Conservation (phyloP, 176 grass and related monocot genomes). For the Hordeum vulgare region DNA sequence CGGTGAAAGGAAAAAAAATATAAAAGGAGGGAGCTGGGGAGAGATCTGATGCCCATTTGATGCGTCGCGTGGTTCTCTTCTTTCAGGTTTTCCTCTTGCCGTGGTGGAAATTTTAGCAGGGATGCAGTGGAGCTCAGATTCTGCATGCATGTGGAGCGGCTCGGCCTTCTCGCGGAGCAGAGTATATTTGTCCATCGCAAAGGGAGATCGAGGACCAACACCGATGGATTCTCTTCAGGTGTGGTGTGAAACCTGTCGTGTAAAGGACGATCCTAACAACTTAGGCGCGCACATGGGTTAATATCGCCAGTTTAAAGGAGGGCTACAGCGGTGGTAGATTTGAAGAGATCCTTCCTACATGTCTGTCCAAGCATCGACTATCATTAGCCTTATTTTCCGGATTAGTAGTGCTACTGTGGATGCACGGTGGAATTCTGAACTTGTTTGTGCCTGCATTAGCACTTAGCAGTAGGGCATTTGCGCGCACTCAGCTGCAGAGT, state of each 20-base stretch:
- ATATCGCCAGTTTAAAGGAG: not conserved
- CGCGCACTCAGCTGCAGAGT: not conserved
- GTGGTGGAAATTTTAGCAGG: conserved; percentile 3
- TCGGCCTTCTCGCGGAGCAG: not conserved
- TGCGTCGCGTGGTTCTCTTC: not conserved
- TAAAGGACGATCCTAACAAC: conserved; percentile 20
- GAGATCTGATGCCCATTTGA: conserved; percentile 42
- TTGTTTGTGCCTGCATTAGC: not conserved
- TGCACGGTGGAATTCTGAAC: not conserved
- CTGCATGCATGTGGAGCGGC: not conserved
- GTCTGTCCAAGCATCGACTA: not conserved
- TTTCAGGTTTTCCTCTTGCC: not conserved
- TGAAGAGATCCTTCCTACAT: not conserved
- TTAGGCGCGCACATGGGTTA: not conserved
- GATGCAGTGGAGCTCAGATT: not conserved
- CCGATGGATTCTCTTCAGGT: not conserved
- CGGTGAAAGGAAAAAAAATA: not conserved
- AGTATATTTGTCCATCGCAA: not conserved
- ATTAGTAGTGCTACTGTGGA: not conserved
- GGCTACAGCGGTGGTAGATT: not conserved
- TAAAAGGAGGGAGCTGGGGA: too few species aligned
- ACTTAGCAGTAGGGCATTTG: not conserved
- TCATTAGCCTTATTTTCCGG: not conserved
- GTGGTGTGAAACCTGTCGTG: conserved; percentile 2
- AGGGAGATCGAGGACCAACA: conserved; percentile 19